A percentile compares a stretch with the other conserved stretches of the same genome.
Evolutionary conservation across 306 rosid species (phyloP).

Genomic region (Fragaria ananassa): DNA sequence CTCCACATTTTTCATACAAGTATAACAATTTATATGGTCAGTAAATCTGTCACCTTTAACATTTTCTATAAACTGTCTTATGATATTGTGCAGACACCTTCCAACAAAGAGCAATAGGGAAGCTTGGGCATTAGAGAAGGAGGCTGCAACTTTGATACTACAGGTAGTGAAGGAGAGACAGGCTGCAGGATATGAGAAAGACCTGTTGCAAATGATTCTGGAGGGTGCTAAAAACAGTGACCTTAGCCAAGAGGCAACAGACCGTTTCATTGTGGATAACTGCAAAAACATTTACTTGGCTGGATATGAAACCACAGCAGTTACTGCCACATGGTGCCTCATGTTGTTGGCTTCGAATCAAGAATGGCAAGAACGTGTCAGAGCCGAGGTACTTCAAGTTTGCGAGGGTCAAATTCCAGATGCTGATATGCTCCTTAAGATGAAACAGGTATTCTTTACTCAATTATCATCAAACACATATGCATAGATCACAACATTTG

Average conservation of each 20-base stretch:
- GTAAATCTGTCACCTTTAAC: neutral
- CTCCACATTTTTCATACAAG: neutral
- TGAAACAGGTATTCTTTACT: neutral
- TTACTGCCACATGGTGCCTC: slow-evolving; percentile 42
- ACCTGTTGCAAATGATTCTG: slow-evolving; percentile 36
- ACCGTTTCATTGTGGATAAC: slow-evolving; percentile 33
- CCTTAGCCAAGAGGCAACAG: slow-evolving; percentile 20
- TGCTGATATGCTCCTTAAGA: slow-evolving; percentile 3
- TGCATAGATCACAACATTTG: neutral
- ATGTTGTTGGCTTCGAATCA: slow-evolving; percentile 45
- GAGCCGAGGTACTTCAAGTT: slow-evolving; percentile 11
- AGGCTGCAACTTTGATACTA: slow-evolving; percentile 36
- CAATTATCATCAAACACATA: neutral
- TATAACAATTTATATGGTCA: neutral
- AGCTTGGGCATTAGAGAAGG: slow-evolving; percentile 44
- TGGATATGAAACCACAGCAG: slow-evolving; percentile 44
- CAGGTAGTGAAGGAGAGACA: slow-evolving; percentile 11
- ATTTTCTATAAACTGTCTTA: neutral
- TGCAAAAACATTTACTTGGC: slow-evolving; percentile 45
- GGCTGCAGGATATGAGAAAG: slow-evolving; percentile 15
- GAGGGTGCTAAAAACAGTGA: slow-evolving; percentile 37
- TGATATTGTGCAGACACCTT: slow-evolving; percentile 23
- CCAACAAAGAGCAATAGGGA: slow-evolving; percentile 51
- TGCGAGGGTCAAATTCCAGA: neutral
- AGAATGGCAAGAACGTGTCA: slow-evolving; percentile 45